Percentiles rank a stretch among this genome's conserved stretches.
Conservation (phyloP, 495 filamentous ascomycete species). For the Cairneyella variabilis region DNA sequence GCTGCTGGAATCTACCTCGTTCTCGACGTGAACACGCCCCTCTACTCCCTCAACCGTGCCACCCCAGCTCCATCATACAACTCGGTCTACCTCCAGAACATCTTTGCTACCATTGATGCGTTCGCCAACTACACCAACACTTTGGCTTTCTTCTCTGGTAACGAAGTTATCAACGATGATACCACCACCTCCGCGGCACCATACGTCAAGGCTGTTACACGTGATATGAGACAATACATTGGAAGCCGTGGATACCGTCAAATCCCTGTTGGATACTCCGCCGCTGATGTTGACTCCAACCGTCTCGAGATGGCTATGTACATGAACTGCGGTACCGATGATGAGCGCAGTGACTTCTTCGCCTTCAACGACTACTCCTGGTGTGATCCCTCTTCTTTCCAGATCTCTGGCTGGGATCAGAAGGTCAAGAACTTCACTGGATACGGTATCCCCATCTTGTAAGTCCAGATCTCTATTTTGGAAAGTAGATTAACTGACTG, state of each 20-base stretch:
- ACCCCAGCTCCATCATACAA: conserved; percentile 82
- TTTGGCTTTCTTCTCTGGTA: conserved; percentile 92
- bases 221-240: conserved; percentile 89
- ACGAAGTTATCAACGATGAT: conserved; percentile 91
- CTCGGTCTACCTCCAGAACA: conserved; percentile 81
- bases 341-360: conserved; percentile 89
- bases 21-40: conserved; percentile 64
- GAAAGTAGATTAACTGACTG: background rate
- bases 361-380: conserved; percentile 99
- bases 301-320: conserved; percentile 85
- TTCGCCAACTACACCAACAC: conserved; percentile 88
- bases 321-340: conserved; percentile 91
- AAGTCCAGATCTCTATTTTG: conserved; percentile 23
- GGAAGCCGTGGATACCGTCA: conserved; percentile 65
- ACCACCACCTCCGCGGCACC: conserved; percentile 70
- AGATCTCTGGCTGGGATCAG: conserved; percentile 75
- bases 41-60: conserved; percentile 75
- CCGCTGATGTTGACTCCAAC: conserved; percentile 79
- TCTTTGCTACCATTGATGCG: conserved; percentile 89
- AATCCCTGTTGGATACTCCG: conserved; percentile 92
- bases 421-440: conserved; percentile 90
- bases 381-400: conserved; percentile 81
- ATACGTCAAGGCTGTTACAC: conserved; percentile 89
- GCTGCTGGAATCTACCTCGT: conserved; percentile 90
- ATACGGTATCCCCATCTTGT: conserved; percentile 89